Evolutionary conservation across 352 stramenopile genomes (phyloP), one percentile per base, ranked within the genome.

Genomic region (Phytopythium sindhum): DNA sequence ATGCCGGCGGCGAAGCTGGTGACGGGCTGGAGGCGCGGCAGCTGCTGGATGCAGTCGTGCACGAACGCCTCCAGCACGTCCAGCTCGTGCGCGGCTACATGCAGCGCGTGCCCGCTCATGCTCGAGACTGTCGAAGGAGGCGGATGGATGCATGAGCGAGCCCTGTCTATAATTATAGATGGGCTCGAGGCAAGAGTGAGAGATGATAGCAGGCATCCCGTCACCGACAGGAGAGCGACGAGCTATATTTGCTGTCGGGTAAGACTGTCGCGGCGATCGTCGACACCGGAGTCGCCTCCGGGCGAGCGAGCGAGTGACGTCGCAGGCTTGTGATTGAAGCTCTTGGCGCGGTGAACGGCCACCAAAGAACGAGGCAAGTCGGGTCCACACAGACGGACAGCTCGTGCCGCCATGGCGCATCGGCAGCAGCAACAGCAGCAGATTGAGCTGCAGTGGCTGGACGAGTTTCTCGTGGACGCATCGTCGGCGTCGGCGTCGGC

Each of bases 11-110:
- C 19, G 14, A 67, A 60, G 26, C 59, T 55, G 0, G 29, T 17
- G 6, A 68, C 35, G 31, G 53, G 53, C 41, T 68, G 67, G 0
- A 90, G 63, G 26, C 75, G 74, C 0, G 77, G 81, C 28, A 89
- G 66, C 31, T 78, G 75, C 57, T 79, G 70, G 23, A 84, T 72
- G 62, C 77, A 77, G 55, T 81, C 77, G 59, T 76, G 67, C 17
- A 90, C 71, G 61, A 81, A 90, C 23, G 75, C 74, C 62, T 90
- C 81, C 35, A 90, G 75, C 55, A 80, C 63, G 69, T 81, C 56
- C 23, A 61, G 39, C 39, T 61, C 56, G 39, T 61, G 56, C 42
- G 56, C 56, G 2, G 56, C 56, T 26, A 29, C 39, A 26, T 61
- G 56, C 17, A 26, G 37, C 35, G 55, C 55, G 26, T 52, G 37